A percentile compares a stretch with the other conserved stretches of the same genome.
Conservation (phyloP, 352 stramenopile genomes). For the Phytopythium kandeliae region DNA sequence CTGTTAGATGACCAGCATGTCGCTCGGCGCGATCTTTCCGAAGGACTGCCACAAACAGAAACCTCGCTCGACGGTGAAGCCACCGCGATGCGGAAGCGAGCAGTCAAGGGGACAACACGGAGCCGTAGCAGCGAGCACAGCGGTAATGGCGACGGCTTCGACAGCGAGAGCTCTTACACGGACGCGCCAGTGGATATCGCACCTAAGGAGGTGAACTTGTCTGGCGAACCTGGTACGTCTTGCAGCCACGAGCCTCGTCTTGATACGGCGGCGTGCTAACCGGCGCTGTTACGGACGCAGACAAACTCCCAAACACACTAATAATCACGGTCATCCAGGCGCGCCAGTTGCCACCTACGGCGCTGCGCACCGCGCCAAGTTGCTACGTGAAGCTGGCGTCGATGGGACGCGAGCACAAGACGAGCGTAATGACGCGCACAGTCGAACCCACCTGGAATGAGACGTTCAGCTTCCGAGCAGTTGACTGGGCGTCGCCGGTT, state of each 20-base stretch:
- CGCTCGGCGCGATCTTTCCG: not conserved
- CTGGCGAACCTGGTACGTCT: constrained; percentile 25
- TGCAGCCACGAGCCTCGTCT: not conserved
- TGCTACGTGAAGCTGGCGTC: constrained; percentile 75
- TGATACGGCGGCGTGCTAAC: not conserved
- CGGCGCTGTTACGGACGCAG: constrained; percentile 5
- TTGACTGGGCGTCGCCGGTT: constrained; percentile 60
- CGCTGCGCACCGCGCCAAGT: constrained; percentile 54
- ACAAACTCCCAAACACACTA: constrained; percentile 65
- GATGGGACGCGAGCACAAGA: constrained; percentile 61
- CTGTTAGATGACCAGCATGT: not conserved
- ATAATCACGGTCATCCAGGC: constrained; percentile 69
- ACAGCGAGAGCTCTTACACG: constrained; percentile 4
- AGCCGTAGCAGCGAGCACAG: constrained; percentile 2
- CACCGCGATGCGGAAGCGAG: not conserved
- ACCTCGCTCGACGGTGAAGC: not conserved
- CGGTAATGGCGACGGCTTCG: constrained; percentile 7
- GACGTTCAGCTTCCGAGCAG: constrained; percentile 63
- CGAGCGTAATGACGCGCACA: constrained; percentile 54
- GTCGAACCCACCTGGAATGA: constrained; percentile 72
- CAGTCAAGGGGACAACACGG: not conserved
- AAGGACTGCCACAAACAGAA: not conserved
- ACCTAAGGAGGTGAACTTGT: constrained; percentile 47
- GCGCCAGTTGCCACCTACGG: constrained; percentile 32
- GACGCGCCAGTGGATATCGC: constrained; percentile 50